These are phyloP conservation scores for Salpingoeca rosetta DNA, from an alignment of 78 protist genomes.

Conservation along the genomic window DNA sequence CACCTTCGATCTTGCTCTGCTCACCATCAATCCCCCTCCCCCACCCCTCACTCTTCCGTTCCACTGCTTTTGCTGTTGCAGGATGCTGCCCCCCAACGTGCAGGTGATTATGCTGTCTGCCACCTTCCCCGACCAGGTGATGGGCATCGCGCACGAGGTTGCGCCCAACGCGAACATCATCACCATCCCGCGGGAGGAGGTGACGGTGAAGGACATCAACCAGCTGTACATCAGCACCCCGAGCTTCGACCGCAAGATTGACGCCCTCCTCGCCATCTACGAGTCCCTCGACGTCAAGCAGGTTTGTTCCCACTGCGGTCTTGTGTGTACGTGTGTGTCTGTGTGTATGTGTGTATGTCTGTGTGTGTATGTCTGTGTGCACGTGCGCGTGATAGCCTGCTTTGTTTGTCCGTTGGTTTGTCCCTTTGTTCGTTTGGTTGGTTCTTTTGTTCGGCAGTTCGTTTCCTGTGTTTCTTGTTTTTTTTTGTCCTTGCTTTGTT, in stretches of 20 bases:
- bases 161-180: conserved; percentile 48
- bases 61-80: neutral
- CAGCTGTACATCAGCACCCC: conserved; percentile 66
- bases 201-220: conserved; percentile 67
- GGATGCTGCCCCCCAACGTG: conserved; percentile 17
- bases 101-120: conserved; percentile 60
- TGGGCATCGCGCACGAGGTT: conserved; percentile 24
- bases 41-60: neutral
- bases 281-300: conserved; percentile 46
- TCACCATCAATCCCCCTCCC: too few species aligned
- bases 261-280: conserved; percentile 62
- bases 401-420: too few species aligned
- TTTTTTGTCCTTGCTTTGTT: too few species aligned
- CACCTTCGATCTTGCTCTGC: too few species aligned
- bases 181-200: conserved; percentile 40
- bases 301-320: too few species aligned
- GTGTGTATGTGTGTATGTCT: too few species aligned
- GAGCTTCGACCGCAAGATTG: conserved; percentile 34
- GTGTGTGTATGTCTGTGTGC: too few species aligned
- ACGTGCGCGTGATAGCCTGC: too few species aligned
- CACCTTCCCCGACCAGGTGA: conserved; percentile 50
- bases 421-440: too few species aligned
- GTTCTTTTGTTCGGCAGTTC: too few species aligned
- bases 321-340: too few species aligned
- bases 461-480: too few species aligned